Percentiles rank a stretch among this genome's conserved stretches.
Conservation (phyloP, 2,329 filamentous ascomycete species). For the Esteya vermicola region DNA sequence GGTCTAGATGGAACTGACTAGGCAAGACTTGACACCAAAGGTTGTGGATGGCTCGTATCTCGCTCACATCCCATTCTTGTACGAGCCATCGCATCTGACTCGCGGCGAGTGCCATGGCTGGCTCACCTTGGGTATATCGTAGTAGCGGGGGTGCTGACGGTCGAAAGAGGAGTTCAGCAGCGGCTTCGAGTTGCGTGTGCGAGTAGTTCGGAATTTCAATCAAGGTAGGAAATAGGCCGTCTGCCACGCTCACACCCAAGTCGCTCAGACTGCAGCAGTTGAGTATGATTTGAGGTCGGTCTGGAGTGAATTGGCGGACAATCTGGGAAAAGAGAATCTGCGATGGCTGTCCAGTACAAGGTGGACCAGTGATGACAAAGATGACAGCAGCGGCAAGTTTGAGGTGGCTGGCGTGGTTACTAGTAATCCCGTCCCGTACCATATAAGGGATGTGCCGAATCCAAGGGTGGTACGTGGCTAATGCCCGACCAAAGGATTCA, state of each 20-base stretch:
- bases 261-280: conserved; percentile 32
- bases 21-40: conserved; percentile 34
- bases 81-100: conserved; percentile 25
- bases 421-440: conserved; percentile 46
- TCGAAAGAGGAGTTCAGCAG: conserved; percentile 36
- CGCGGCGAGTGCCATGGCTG: conserved; percentile 15
- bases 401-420: conserved; percentile 48
- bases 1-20: conserved; percentile 29
- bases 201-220: conserved; percentile 35
- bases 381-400: conserved; percentile 43
- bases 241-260: conserved; percentile 13
- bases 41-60: conserved; percentile 25
- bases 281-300: conserved; percentile 36
- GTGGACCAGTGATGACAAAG: conserved; percentile 41
- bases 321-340: conserved; percentile 32
- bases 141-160: background rate
- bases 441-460: conserved; percentile 62
- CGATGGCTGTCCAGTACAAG: conserved; percentile 30
- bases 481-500: conserved; percentile 50
- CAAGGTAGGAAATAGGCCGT: conserved; percentile 31
- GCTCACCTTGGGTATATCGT: conserved; percentile 5
- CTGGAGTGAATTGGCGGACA: conserved; percentile 5
- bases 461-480: conserved; percentile 43
- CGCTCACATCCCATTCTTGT: conserved; percentile 24
- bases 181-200: conserved; percentile 29